Evolutionary conservation across 169 alveolate genomes (phyloP).

Genomic region (Plasmodium reichenowi): DNA sequence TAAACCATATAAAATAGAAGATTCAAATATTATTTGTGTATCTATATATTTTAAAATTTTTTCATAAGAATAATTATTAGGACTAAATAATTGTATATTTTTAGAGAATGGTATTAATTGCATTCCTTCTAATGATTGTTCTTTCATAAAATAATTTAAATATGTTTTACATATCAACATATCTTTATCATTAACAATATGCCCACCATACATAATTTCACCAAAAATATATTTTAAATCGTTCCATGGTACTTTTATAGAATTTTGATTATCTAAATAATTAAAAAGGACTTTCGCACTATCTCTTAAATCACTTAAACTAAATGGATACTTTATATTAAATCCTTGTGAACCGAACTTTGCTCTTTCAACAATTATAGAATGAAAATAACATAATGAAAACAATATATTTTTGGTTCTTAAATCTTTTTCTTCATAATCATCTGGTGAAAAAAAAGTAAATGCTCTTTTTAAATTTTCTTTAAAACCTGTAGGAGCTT

Average conservation of each 20-base stretch:
- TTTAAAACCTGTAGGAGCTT: slow-evolving; percentile 96
- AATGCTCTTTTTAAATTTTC: slow-evolving; percentile 96
- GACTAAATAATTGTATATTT: slow-evolving; percentile 68
- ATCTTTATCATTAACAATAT: slow-evolving; percentile 97
- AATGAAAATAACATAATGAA: slow-evolving; percentile 97
- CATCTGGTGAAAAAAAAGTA: slow-evolving; percentile 95
- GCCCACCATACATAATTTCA: slow-evolving; percentile 99
- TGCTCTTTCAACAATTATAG: slow-evolving; percentile 96
- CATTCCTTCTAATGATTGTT: slow-evolving; percentile 94
- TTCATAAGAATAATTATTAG: slow-evolving; percentile 67
- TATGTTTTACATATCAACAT: slow-evolving; percentile 93
- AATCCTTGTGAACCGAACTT: slow-evolving; percentile 98
- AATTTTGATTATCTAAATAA: slow-evolving; percentile 91
- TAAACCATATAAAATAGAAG: slow-evolving; percentile 63
- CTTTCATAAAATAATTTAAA: slow-evolving; percentile 94
- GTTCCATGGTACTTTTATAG: slow-evolving; percentile 96
- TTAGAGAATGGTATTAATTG: slow-evolving; percentile 92
- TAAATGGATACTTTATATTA: slow-evolving; percentile 97
- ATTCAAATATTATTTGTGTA: slow-evolving; percentile 57
- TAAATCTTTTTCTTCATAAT: slow-evolving; percentile 92
- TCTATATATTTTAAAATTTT: slow-evolving; percentile 73
- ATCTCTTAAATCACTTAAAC: slow-evolving; percentile 96
- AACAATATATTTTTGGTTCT: slow-evolving; percentile 95
- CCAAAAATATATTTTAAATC: slow-evolving; percentile 97
- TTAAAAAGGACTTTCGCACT: slow-evolving; percentile 94